phyloP scores from a whole-genome alignment of 140 eudicot species.

The Senecio squalidus region DNA sequence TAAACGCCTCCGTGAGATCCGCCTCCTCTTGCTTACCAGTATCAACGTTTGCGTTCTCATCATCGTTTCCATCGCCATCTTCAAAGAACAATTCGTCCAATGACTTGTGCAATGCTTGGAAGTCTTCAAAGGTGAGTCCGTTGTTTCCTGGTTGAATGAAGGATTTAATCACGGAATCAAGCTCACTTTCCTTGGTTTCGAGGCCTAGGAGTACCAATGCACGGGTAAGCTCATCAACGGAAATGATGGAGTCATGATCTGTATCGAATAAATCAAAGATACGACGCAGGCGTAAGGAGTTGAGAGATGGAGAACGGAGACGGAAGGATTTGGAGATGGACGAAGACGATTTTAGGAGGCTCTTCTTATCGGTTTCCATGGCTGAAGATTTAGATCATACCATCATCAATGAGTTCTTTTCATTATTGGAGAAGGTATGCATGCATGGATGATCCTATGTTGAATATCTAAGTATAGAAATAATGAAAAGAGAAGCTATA shows the following conservation, averaged over 20 bases:
- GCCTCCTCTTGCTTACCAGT: conserved; percentile 44
- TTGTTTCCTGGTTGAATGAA: conserved; percentile 43
- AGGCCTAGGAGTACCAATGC: conserved; percentile 54
- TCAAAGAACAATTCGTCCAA: conserved; percentile 41
- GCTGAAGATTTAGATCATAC: no score
- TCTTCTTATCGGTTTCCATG: conserved; percentile 11
- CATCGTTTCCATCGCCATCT: conserved; percentile 13
- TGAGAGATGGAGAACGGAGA: conserved; percentile 60
- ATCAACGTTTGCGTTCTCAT: neutral
- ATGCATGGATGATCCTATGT: no score
- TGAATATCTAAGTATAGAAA: no score
- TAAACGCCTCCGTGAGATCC: conserved; percentile 63
- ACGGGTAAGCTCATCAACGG: conserved; percentile 52
- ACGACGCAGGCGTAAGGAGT: conserved; percentile 59
- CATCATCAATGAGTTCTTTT: no score
- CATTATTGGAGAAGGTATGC: no score
- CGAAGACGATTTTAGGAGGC: conserved; percentile 28
- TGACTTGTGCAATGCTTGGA: conserved; percentile 53
- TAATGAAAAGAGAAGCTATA: no score
- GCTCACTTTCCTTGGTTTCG: conserved; percentile 33
- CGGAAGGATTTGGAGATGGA: conserved; percentile 46
- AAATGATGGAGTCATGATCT: conserved; percentile 47
- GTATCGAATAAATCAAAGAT: conserved; percentile 62
- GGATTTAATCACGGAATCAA: conserved; percentile 34
- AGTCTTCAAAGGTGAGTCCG: conserved; percentile 54